These are phyloP conservation scores for Diaporthe sp. DNA, from an alignment of 2,329 filamentous ascomycete genomes.

Conservation along the genomic window DNA sequence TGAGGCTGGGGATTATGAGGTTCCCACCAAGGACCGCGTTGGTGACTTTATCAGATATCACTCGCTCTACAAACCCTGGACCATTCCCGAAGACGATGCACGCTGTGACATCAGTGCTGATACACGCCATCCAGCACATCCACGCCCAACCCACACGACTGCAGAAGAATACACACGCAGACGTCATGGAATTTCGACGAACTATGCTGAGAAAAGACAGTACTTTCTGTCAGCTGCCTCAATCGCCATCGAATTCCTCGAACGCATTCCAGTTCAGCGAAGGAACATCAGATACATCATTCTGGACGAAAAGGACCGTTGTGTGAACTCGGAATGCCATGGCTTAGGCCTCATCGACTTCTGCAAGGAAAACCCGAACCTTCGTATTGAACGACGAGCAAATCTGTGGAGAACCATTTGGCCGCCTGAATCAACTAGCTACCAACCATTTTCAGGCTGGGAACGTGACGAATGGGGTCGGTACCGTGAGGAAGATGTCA, in stretches of 20 bases:
- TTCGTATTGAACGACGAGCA: slow-evolving; percentile 7
- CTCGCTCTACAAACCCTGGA: slow-evolving; percentile 7
- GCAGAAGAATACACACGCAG: not conserved
- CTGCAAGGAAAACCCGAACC: not conserved
- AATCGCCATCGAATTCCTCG: not conserved
- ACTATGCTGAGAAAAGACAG: too few species aligned
- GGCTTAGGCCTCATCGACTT: not conserved
- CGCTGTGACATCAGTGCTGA: not conserved
- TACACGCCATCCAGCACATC: not conserved
- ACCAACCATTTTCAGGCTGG: too few species aligned
- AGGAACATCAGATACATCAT: not conserved
- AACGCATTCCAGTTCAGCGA: not conserved
- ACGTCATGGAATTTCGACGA: too few species aligned
- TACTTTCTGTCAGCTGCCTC: slow-evolving; percentile 1
- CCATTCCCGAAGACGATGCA: not conserved
- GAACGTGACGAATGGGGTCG: not conserved
- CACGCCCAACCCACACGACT: not conserved
- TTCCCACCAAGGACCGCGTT: not conserved
- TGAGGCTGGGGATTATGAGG: not conserved
- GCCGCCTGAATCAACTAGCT: not conserved
- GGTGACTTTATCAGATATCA: not conserved
- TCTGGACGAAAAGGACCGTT: not conserved
- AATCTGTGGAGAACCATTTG: not conserved
- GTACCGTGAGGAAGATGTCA: not conserved
- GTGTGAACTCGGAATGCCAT: not conserved